These are phyloP conservation scores for Spinacia oleracea DNA, from an alignment of 179 eudicot species.

Conservation along the genomic window DNA sequence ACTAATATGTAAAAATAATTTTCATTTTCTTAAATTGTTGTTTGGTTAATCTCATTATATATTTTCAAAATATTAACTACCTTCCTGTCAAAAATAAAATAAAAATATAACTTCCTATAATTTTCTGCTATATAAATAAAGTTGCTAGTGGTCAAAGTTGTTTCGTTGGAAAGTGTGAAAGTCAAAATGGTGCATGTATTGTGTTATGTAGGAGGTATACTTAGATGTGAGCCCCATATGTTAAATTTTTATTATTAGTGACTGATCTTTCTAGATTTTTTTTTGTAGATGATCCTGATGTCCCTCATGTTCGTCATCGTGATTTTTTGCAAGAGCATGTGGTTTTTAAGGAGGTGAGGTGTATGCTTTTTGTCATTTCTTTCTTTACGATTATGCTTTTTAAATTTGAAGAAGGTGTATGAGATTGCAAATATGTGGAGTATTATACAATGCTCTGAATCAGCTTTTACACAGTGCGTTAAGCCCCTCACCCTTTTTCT, in stretches of 20 bases:
- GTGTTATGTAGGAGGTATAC: neutral
- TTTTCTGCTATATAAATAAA: no score
- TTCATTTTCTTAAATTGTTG: no score
- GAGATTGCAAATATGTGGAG: neutral
- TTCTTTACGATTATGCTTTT: neutral
- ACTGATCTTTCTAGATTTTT: slow-evolving; percentile 12
- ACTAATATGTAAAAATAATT: no score
- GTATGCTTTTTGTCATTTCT: neutral
- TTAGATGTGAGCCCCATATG: slow-evolving; percentile 1
- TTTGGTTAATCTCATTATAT: no score
- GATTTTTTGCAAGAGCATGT: slow-evolving; percentile 76
- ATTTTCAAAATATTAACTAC: no score
- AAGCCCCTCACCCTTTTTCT: neutral
- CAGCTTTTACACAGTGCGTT: no score
- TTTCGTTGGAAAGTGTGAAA: no score
- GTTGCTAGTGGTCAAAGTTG: no score
- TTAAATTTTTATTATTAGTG: slow-evolving; percentile 1
- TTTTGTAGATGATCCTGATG: slow-evolving; percentile 81
- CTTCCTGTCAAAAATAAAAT: no score
- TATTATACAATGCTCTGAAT: neutral
- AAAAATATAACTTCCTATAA: no score
- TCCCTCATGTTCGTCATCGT: slow-evolving; percentile 64
- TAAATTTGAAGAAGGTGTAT: neutral
- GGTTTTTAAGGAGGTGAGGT: slow-evolving; percentile 79
- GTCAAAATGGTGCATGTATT: no score